Percentiles rank a stretch among this genome's conserved stretches.
Conservation (phyloP, 1,284 basidiomycete species). For the Puccinia polysora region DNA sequence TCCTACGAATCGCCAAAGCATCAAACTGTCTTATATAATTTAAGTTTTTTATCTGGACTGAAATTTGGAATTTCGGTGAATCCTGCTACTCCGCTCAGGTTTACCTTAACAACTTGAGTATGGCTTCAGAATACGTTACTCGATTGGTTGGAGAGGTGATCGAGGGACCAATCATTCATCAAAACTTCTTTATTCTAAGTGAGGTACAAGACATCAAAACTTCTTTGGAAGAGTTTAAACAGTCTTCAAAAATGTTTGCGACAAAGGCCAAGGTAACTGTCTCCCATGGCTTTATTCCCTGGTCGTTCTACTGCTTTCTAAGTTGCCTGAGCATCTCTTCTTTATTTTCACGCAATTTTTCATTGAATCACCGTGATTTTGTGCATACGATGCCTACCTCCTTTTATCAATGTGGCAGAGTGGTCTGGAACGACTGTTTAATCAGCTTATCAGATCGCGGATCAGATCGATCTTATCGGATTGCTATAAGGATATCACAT, state of each 20-base stretch:
- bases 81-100: too few species aligned
- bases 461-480: conserved; percentile 77
- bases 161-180: conserved; percentile 60
- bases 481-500: conserved; percentile 80
- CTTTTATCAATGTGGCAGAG: conserved; percentile 69
- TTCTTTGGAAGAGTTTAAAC: conserved; percentile 59
- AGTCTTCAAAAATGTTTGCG: conserved; percentile 63
- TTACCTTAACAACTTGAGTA: conserved; percentile 79
- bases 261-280: conserved; percentile 64
- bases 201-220: conserved; percentile 59
- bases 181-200: conserved; percentile 63
- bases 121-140: conserved; percentile 79
- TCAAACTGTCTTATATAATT: neutral
- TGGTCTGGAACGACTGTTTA: conserved; percentile 89
- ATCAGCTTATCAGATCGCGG: conserved; percentile 78
- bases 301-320: conserved; percentile 1
- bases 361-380: neutral
- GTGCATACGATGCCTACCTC: conserved; percentile 18
- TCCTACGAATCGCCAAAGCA: neutral
- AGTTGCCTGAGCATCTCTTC: conserved; percentile 57
- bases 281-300: neutral
- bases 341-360: neutral
- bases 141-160: conserved; percentile 68
- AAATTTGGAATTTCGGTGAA: too few species aligned
- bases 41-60: too few species aligned